Evolutionary conservation across 106 monocot species (phyloP).

Genomic region (Dendrobium catenatum): DNA sequence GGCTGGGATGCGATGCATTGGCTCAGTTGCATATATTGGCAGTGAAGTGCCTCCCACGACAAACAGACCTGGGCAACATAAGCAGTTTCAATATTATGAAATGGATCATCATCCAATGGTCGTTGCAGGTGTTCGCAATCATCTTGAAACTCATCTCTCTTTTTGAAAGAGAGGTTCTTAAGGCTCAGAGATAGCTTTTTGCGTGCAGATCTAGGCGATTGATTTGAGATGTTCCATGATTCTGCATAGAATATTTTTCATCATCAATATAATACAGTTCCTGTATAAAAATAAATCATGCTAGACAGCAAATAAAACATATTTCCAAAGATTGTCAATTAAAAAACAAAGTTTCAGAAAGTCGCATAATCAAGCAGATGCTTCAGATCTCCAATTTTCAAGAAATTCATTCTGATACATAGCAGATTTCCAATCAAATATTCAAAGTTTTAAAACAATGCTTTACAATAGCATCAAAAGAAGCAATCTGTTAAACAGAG

Average conservation of each 20-base stretch:
- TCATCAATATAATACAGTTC: too few relatives aligned
- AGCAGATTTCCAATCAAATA: neutral
- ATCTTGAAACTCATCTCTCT: constrained; percentile 36
- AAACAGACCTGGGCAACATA: constrained; percentile 80
- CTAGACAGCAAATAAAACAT: neutral
- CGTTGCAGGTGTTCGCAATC: constrained; percentile 49
- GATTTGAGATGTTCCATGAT: constrained; percentile 23
- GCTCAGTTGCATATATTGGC: constrained; percentile 54
- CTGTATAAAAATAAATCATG: neutral
- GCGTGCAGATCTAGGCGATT: constrained; percentile 44
- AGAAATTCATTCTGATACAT: neutral
- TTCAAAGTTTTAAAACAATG: neutral
- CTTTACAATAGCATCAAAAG: too few relatives aligned
- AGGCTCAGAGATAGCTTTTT: constrained; percentile 45
- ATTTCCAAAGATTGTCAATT: neutral
- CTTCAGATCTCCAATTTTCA: neutral
- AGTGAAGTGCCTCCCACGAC: constrained; percentile 79
- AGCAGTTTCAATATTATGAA: constrained; percentile 62
- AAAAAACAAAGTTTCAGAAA: neutral
- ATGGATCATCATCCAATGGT: constrained; percentile 34
- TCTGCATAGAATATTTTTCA: constrained; percentile 18
- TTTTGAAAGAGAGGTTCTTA: constrained; percentile 70
- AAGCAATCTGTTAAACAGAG: too few relatives aligned
- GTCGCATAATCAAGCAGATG: neutral
- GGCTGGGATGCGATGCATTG: constrained; percentile 41